phyloP scores from a whole-genome alignment of 2,329 filamentous ascomycete species.

The Periconia sp. region DNA sequence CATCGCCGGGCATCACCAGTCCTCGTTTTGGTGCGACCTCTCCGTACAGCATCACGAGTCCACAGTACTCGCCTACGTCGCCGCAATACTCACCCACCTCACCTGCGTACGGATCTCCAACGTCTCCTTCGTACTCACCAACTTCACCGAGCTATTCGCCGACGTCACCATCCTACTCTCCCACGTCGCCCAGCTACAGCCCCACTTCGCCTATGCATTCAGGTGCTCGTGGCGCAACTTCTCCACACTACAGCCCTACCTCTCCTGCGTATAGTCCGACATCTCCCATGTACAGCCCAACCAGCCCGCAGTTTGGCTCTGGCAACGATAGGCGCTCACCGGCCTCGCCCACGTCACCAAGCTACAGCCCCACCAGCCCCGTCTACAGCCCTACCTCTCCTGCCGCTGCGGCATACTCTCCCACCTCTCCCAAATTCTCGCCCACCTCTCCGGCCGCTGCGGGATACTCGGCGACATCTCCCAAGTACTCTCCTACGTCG shows the following conservation, averaged over 20 bases:
- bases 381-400: conserved; percentile 57
- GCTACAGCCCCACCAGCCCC: conserved; percentile 71
- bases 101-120: conserved; percentile 58
- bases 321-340: conserved; percentile 42
- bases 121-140: conserved; percentile 57
- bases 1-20: conserved; percentile 57
- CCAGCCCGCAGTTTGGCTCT: conserved; percentile 49
- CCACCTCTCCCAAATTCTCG: conserved; percentile 41
- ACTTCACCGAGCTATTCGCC: conserved; percentile 56
- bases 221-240: conserved; percentile 41
- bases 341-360: conserved; percentile 67
- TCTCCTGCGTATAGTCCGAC: conserved; percentile 62
- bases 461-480: conserved; percentile 39
- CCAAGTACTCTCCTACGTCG: conserved; percentile 49
- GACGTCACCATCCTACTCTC: conserved; percentile 52
- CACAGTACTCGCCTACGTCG: conserved; percentile 49
- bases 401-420: conserved; percentile 56
- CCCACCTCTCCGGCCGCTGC: conserved; percentile 34
- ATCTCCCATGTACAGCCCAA: conserved; percentile 56
- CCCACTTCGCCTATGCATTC: conserved; percentile 57
- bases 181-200: conserved; percentile 63
- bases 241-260: conserved; percentile 55
- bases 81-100: conserved; percentile 62
- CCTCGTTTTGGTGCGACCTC: conserved; percentile 51
- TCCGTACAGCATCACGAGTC: conserved; percentile 54